These are phyloP conservation scores for Talaromyces albobiverticillius DNA, from an alignment of 2,329 filamentous ascomycete species.

Conservation along the genomic window DNA sequence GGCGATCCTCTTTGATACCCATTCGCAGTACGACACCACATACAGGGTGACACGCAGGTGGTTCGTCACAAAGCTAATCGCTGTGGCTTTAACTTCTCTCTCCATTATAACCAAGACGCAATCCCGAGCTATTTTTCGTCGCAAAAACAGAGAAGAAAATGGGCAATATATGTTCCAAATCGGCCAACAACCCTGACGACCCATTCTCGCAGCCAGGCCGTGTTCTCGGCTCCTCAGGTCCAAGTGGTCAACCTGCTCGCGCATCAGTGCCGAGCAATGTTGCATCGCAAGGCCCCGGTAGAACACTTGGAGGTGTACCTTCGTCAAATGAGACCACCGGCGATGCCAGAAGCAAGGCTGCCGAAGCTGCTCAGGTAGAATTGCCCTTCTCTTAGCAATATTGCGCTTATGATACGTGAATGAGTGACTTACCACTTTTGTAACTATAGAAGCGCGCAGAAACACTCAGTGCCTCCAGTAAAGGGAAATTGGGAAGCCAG, in stretches of 20 bases:
- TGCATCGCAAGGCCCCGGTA: constrained; percentile 47
- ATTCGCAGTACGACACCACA: too few species aligned
- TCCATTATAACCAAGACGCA: too few species aligned
- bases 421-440: not conserved
- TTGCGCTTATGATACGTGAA: constrained; percentile 2
- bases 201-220: constrained; percentile 72
- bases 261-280: constrained; percentile 47
- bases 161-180: constrained; percentile 85
- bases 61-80: not conserved
- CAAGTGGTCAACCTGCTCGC: constrained; percentile 44
- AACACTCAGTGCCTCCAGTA: constrained; percentile 41
- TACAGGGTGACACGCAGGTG: not conserved
- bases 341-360: constrained; percentile 71
- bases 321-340: constrained; percentile 31
- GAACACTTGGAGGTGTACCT: constrained; percentile 62
- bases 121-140: too few species aligned
- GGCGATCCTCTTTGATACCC: too few species aligned
- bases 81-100: not conserved
- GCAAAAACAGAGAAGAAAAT: too few species aligned
- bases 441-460: constrained; percentile 63
- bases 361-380: constrained; percentile 79
- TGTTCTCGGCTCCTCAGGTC: constrained; percentile 59
- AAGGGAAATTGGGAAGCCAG: constrained; percentile 68
- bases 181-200: constrained; percentile 52
- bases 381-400: not conserved